A percentile compares a stretch with the other conserved stretches of the same genome.
Evolutionary conservation across 306 rosid species (phyloP).

Genomic region (Begonia peltatifolia): DNA sequence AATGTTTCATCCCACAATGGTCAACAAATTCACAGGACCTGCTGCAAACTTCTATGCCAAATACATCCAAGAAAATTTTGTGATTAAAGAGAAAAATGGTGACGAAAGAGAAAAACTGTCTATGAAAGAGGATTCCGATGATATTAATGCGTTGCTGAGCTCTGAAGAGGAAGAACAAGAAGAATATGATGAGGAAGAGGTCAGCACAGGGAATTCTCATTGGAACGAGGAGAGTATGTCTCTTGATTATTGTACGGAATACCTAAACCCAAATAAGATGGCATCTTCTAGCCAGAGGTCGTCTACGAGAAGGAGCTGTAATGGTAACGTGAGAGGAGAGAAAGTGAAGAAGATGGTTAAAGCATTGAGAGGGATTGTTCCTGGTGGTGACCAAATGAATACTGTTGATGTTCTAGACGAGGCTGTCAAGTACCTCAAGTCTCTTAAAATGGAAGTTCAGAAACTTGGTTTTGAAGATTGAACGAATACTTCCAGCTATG

Average conservation of each 20-base stretch:
- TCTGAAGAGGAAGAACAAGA: constrained; percentile 56
- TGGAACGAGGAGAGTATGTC: constrained; percentile 33
- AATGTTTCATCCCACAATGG: constrained; percentile 69
- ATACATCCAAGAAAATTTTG: constrained; percentile 30
- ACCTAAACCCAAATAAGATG: constrained; percentile 43
- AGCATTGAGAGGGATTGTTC: constrained; percentile 58
- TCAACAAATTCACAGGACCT: constrained; percentile 44
- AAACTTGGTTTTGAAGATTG: constrained; percentile 42
- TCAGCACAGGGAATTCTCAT: constrained; percentile 77
- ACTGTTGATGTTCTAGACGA: constrained; percentile 59
- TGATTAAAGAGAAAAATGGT: constrained; percentile 16
- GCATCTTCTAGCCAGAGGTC: constrained; percentile 18
- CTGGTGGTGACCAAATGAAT: constrained; percentile 70
- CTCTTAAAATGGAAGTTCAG: constrained; percentile 83
- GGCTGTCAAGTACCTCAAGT: constrained; percentile 82
- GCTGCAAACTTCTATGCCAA: constrained; percentile 34
- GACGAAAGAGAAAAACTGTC: constrained; percentile 42
- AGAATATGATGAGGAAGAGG: constrained; percentile 64
- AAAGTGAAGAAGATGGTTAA: constrained; percentile 81
- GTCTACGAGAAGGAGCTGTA: constrained; percentile 25
- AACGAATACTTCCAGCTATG: constrained; percentile 2
- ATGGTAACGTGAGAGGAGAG: constrained; percentile 34
- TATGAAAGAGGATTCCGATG: constrained; percentile 59
- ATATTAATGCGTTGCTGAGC: constrained; percentile 85
- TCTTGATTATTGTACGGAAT: constrained; percentile 59